Percentiles rank a stretch among this genome's conserved stretches.
phyloP scores from a whole-genome alignment of 1,284 basidiomycete species.

The Trichosporon sp. region DNA sequence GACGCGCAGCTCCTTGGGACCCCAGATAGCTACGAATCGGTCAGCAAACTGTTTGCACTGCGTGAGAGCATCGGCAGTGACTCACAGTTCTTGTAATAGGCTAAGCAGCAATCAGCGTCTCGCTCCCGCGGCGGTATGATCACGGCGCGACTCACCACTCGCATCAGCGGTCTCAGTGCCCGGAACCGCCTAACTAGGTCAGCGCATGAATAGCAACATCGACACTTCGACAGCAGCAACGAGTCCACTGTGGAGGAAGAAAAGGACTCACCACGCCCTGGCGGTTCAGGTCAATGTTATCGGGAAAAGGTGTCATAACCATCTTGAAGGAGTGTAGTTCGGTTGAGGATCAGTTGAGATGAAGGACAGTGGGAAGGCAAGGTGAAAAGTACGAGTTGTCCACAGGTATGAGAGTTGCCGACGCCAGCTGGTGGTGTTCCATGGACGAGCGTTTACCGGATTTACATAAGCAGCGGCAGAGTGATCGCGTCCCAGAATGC shows the following conservation, averaged over 20 bases:
- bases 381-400: background rate
- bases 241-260: background rate
- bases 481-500: background rate
- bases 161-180: conserved; percentile 29
- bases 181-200: conserved; percentile 26
- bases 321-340: conserved; percentile 15
- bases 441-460: background rate
- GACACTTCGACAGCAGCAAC: background rate
- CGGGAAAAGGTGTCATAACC: conserved; percentile 25
- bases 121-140: no score
- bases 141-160: conserved; percentile 20
- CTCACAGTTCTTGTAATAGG: background rate
- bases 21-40: background rate
- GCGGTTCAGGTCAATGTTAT: conserved; percentile 25
- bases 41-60: background rate
- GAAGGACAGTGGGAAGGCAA: background rate
- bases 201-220: background rate
- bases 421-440: background rate
- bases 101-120: background rate
- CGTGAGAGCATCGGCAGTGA: no score
- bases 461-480: background rate
- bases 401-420: background rate
- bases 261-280: conserved; percentile 34
- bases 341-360: background rate
- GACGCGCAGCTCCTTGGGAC: background rate